Evolutionary conservation across 2,329 filamentous ascomycete genomes (phyloP), one percentile per base, ranked within the genome.

Genomic region (Epicoccum sorghinum): DNA sequence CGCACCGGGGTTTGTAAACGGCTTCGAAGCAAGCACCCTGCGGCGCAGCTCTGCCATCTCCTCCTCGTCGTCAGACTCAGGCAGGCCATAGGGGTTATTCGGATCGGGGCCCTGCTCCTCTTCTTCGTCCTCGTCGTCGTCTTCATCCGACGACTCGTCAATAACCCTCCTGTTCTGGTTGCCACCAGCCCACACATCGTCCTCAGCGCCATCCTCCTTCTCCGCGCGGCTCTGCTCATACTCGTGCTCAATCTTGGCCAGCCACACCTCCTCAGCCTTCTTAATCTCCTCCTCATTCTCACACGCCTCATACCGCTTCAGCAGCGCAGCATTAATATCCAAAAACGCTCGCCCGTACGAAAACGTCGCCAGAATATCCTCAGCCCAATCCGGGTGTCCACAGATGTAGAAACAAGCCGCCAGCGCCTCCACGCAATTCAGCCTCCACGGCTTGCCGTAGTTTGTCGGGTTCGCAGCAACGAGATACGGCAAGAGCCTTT

Each of bases 381-480:
- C 86, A 0, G 95, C 93, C 95, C 95, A 99, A 45, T 97, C 93
- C 6, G 84, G 74, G 68, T 95, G 91, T 4, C 95, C 91, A 66
- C 93, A 98, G 60, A 99, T 99, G 68, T 85, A 90, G 70, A 96
- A 99, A 22, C 90, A 91, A 3, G 95, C 93, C 0, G 92, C 95
- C 41, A 99, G 80, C 4, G 95, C 95, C 79, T 99, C 95, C 27
- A 92, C 95, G 67, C 95, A 99, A 75, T 99, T 99, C 59, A 99
- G 75, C 49, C 93, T 83, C 90, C 93, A 97, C 4, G 95, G 95
- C 69, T 91, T 90, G 57, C 95, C 95, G 77, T 99, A 99, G 78
- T 99, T 99, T 70, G 97, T 95, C 1, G 90, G 89, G 74, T 99
- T 99, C 42, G 95, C 95, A 5, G 95, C 95, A 44, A 99, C 93